Evolutionary conservation across 2,329 filamentous ascomycete genomes (phyloP).

Genomic region (Ascochyta rabiei): DNA sequence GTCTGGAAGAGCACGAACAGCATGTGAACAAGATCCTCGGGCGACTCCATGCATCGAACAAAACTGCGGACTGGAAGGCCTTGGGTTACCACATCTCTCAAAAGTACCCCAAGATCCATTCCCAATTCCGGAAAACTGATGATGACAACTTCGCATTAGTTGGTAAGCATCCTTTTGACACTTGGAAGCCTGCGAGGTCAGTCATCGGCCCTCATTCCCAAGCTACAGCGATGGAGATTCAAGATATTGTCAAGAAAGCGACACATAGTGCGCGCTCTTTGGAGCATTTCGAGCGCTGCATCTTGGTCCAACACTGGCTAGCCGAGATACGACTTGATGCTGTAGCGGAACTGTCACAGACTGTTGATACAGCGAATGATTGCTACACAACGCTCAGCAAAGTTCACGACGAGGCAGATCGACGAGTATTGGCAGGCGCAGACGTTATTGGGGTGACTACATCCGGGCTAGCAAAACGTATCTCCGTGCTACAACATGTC

Average conservation of each 20-base stretch:
- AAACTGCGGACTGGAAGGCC: slow-evolving; percentile 24
- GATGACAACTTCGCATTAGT: slow-evolving; percentile 23
- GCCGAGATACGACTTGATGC: slow-evolving; percentile 19
- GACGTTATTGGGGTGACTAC: slow-evolving; percentile 67
- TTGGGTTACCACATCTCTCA: slow-evolving; percentile 19
- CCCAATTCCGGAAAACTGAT: slow-evolving; percentile 25
- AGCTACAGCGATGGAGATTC: not conserved
- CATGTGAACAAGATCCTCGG: slow-evolving; percentile 13
- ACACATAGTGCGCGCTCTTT: slow-evolving; percentile 17
- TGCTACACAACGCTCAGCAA: slow-evolving; percentile 20
- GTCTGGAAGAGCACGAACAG: slow-evolving; percentile 16
- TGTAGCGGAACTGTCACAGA: slow-evolving; percentile 21
- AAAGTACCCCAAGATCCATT: slow-evolving; percentile 24
- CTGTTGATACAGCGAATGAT: slow-evolving; percentile 10
- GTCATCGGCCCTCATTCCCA: not conserved
- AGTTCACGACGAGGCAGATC: slow-evolving; percentile 48
- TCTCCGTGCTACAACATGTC: slow-evolving; percentile 57
- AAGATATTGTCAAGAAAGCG: slow-evolving; percentile 17
- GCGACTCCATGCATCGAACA: slow-evolving; percentile 13
- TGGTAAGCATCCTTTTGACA: slow-evolving; percentile 34
- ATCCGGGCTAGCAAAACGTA: slow-evolving; percentile 62
- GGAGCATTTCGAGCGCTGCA: slow-evolving; percentile 15
- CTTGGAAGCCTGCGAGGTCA: slow-evolving; percentile 17
- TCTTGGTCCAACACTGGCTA: slow-evolving; percentile 23
- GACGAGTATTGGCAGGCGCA: slow-evolving; percentile 50